phyloP scores from a whole-genome alignment of 768 basidiomycete genomes.

The Lactarius deliciosus region DNA sequence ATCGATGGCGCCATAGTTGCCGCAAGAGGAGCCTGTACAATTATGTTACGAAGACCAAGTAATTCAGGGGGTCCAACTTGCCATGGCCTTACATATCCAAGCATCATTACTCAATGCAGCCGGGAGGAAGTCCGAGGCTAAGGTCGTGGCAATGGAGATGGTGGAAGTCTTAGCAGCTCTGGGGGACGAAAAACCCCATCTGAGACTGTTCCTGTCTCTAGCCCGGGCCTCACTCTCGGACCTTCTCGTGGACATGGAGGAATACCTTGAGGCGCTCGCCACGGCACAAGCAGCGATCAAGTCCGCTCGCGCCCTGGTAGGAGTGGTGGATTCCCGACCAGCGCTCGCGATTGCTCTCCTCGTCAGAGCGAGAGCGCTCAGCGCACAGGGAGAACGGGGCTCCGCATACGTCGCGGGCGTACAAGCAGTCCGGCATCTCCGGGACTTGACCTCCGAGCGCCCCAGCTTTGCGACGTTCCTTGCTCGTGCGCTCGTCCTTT shows the following conservation, averaged over 20 bases:
- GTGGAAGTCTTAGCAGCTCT: slow-evolving; percentile 2
- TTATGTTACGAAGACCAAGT: slow-evolving; percentile 20
- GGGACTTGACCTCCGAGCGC: slow-evolving; percentile 16
- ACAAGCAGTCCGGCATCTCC: slow-evolving; percentile 17
- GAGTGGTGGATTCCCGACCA: slow-evolving; percentile 18
- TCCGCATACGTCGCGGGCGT: slow-evolving; percentile 16
- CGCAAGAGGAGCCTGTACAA: slow-evolving; percentile 11
- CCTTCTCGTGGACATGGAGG: slow-evolving; percentile 14
- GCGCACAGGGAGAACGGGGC: slow-evolving; percentile 13
- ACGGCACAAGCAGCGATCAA: slow-evolving; percentile 18
- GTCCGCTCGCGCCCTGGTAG: slow-evolving; percentile 19
- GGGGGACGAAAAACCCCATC: slow-evolving; percentile 19
- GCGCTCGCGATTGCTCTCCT: slow-evolving; percentile 20
- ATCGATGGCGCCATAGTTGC: slow-evolving; percentile 5
- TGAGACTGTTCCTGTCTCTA: slow-evolving; percentile 12
- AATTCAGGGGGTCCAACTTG: slow-evolving; percentile 23
- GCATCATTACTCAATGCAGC: slow-evolving; percentile 7
- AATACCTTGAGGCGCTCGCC: slow-evolving; percentile 14
- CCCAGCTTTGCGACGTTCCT: slow-evolving; percentile 13
- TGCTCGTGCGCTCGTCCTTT: slow-evolving; percentile 7
- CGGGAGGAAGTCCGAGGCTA: slow-evolving; percentile 17
- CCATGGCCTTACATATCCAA: slow-evolving; percentile 16
- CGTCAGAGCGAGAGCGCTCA: slow-evolving; percentile 8
- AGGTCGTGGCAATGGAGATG: slow-evolving; percentile 15
- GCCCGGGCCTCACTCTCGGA: slow-evolving; percentile 21